Conservation (phyloP, 2,329 filamentous ascomycete species). For the Penicillium sp. region DNA sequence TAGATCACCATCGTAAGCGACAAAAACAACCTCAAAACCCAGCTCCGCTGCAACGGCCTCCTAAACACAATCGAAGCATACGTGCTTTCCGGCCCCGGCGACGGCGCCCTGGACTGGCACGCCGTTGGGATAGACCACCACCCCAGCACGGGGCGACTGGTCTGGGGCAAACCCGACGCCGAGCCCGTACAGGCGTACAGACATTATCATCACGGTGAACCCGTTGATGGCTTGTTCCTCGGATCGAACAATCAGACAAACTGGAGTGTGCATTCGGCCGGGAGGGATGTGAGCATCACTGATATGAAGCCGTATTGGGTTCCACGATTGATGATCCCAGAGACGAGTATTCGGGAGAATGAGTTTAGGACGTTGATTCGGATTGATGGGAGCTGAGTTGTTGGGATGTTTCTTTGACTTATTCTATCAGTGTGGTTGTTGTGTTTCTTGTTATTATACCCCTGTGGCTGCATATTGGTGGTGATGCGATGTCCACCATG, state of each 20-base stretch:
- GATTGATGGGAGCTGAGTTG: slow-evolving; percentile 9
- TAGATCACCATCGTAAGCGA: slow-evolving; percentile 10
- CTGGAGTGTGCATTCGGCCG: slow-evolving; percentile 9
- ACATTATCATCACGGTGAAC: not conserved
- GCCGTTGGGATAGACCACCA: slow-evolving; percentile 9
- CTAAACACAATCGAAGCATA: slow-evolving; percentile 11
- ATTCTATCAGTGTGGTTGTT: not conserved
- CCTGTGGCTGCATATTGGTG: not conserved
- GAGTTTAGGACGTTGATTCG: slow-evolving; percentile 8
- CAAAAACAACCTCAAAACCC: not conserved
- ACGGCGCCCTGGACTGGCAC: slow-evolving; percentile 11
- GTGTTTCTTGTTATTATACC: not conserved
- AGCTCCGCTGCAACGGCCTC: slow-evolving; percentile 15
- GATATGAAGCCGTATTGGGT: slow-evolving; percentile 11
- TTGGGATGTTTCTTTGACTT: not conserved
- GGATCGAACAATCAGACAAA: slow-evolving; percentile 6
- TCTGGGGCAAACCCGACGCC: slow-evolving; percentile 6
- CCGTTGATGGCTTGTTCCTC: not conserved
- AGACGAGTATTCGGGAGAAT: not conserved
- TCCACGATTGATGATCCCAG: slow-evolving; percentile 1
- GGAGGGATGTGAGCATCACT: slow-evolving; percentile 5
- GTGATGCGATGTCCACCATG: not conserved
- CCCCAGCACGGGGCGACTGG: slow-evolving; percentile 7
- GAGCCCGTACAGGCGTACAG: slow-evolving; percentile 7
- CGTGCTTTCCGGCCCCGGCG: slow-evolving; percentile 5